Percentiles rank a stretch among this genome's conserved stretches.
phyloP scores from a whole-genome alignment of 1,139 yeast species.

The Suhomyces chickasaworum region DNA sequence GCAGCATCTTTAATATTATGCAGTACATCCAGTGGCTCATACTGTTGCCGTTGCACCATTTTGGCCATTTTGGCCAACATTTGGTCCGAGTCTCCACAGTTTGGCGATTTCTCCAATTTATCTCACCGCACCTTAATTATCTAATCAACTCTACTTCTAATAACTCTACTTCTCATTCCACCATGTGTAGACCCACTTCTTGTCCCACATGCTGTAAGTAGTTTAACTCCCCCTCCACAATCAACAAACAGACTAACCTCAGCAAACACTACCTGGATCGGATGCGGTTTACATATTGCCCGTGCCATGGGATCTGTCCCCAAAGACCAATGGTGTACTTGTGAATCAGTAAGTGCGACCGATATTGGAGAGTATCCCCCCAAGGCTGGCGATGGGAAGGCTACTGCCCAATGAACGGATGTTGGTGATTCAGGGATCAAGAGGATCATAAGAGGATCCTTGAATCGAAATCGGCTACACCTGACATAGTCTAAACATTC shows the following conservation, averaged over 20 bases:
- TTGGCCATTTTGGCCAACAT: background rate
- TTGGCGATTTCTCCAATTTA: background rate
- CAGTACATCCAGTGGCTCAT: background rate
- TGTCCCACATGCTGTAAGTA: conserved; percentile 20
- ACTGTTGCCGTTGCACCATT: background rate
- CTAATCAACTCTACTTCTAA: background rate
- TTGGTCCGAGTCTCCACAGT: background rate
- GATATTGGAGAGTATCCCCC: conserved; percentile 19
- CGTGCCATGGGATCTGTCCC: conserved; percentile 39
- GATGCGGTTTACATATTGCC: conserved; percentile 50
- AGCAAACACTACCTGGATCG: conserved; percentile 43
- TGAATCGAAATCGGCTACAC: no score
- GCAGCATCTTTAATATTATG: no score
- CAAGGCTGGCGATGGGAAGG: conserved; percentile 16
- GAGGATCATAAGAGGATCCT: no score
- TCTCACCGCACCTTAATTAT: background rate
- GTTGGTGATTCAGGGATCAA: no score
- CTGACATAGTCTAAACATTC: no score
- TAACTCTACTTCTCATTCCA: no score
- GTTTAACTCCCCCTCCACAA: background rate
- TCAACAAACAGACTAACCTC: conserved; percentile 4
- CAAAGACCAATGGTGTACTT: conserved; percentile 39
- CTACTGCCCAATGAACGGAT: background rate
- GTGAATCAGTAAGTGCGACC: conserved; percentile 20
- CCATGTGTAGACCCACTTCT: conserved; percentile 19